Evolutionary conservation across 208 protist genomes (phyloP), one percentile per base, ranked within the genome.

Genomic region (Trypanosoma platydactyli): DNA sequence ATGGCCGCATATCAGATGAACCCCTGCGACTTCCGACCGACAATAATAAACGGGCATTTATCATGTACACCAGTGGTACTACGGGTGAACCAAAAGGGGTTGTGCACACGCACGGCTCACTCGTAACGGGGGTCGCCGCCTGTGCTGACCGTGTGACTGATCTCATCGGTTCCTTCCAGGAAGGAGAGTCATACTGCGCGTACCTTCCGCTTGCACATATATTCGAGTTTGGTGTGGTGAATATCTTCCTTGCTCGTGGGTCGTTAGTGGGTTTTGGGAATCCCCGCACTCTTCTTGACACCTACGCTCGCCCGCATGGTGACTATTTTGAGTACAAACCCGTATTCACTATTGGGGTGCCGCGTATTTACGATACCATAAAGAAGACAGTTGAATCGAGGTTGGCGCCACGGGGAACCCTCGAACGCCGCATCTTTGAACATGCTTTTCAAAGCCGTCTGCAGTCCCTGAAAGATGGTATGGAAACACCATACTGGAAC

Each of bases 151-250:
- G 81, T 44, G 61, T 94, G 13, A 45, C 64, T 20, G 78, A 86
- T 24, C 0, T 89, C 0, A 58, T 94, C 12, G 84, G 79, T 15
- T n/a, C n/a, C n/a, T n/a, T n/a, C n/a, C n/a, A n/a, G 62, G 67
- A 13, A 61, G 68, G 25, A 79, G 81, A 96, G 55, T 80, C 81
- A 62, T 95, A 96, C 70, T 55, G 94, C 15, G 76, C 88, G 3
- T 98, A 97, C 65, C 84, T 98, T 20, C 95, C 95, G 22, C 49
- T 88, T 1, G 92, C 91, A 5, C 95, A 98, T 84, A 95, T 97
- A 57, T 86, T 97, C 24, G 95, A 98, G 80, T 77, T 97, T 48
- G 60, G 67, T 5, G 82, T 74, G 18, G 57, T 92, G 64, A 83
- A 56, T 33, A 69, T 94, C 54, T 66, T 96, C 29, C 52, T 97